Conservation (phyloP, 345 rosid species). For the Rhodomyrtus tomentosa region DNA sequence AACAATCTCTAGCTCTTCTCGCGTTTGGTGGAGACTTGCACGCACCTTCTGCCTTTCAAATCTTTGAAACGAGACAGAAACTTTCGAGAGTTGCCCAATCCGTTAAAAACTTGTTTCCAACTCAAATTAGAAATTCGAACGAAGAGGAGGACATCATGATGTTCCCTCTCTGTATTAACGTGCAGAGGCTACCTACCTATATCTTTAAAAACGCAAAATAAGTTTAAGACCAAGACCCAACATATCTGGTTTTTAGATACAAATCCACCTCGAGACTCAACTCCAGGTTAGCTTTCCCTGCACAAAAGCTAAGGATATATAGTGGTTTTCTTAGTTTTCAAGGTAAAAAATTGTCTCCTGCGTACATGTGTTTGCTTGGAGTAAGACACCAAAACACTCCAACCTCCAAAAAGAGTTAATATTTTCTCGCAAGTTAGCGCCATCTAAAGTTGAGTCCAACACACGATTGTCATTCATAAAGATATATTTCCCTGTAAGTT, state of each 20-base stretch:
- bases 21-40: neutral
- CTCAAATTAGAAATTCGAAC: neutral
- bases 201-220: neutral
- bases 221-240: neutral
- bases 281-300: neutral
- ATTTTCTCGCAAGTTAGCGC: neutral
- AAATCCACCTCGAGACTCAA: neutral
- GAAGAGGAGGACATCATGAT: neutral
- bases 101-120: neutral
- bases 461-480: neutral
- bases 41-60: neutral
- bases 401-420: neutral
- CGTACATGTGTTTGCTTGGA: neutral
- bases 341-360: neutral
- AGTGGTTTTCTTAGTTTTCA: neutral
- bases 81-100: neutral
- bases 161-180: neutral
- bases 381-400: neutral
- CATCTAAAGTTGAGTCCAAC: neutral
- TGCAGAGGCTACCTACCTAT: neutral
- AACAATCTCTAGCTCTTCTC: neutral
- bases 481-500: neutral
- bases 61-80: neutral
- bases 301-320: neutral
- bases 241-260: neutral